Evolutionary conservation across 352 stramenopile genomes (phyloP).

Genomic region (Phytophthora kernoviae): DNA sequence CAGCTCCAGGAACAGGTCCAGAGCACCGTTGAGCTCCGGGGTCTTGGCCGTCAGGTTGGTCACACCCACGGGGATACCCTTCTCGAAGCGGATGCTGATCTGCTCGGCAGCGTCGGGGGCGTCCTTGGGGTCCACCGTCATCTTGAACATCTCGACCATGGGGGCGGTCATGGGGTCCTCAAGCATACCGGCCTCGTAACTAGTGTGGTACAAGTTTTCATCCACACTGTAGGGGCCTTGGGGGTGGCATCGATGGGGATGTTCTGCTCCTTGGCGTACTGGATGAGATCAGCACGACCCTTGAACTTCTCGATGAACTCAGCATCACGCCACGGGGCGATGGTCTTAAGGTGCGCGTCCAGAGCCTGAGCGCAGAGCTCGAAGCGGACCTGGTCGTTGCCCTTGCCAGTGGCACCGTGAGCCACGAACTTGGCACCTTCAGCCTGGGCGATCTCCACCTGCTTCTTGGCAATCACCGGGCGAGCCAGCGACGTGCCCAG

Average conservation of each 20-base stretch:
- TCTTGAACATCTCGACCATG: conserved; percentile 98
- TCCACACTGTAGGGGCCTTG: conserved; percentile 98
- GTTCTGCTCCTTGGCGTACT: conserved; percentile 96
- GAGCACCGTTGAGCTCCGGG: conserved; percentile 89
- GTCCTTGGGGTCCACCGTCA: conserved; percentile 95
- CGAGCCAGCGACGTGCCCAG: conserved; percentile 97
- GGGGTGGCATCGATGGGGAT: conserved; percentile 97
- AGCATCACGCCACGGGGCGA: conserved; percentile 97
- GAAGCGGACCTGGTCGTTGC: conserved; percentile 99
- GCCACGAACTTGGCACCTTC: conserved; percentile 94
- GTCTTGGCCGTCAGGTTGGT: conserved; percentile 89
- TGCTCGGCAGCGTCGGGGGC: conserved; percentile 91
- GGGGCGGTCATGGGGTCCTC: conserved; percentile 94
- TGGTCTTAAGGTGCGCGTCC: conserved; percentile 95
- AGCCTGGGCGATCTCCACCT: conserved; percentile 92
- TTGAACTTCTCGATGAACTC: conserved; percentile 99
- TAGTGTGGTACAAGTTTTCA: conserved; percentile 99
- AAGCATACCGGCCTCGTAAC: conserved; percentile 97
- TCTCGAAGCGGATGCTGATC: conserved; percentile 95
- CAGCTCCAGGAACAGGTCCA: conserved; percentile 97
- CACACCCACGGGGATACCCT: conserved; percentile 94
- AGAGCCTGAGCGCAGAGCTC: conserved; percentile 98
- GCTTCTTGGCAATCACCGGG: conserved; percentile 98
- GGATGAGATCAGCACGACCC: conserved; percentile 95
- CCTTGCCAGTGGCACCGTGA: conserved; percentile 98